Evolutionary conservation across 1,284 basidiomycete species (phyloP), one percentile per base, ranked within the genome.

Genomic region (Malassezia japonica): DNA sequence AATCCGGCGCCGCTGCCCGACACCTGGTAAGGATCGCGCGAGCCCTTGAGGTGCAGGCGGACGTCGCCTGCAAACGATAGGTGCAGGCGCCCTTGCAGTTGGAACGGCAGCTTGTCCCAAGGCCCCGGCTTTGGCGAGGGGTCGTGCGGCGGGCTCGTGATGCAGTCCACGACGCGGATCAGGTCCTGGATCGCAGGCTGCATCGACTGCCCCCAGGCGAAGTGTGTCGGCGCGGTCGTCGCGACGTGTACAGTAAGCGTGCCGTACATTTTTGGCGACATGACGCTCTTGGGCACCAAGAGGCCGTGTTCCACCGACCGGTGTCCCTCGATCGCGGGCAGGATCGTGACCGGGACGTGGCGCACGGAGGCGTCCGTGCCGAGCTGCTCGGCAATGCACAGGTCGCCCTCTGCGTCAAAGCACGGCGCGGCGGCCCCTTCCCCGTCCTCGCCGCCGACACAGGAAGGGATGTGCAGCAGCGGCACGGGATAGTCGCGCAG

Each of bases 191-290:
- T 84, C 3, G 84, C 83, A 13, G 90, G 83, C 52, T 82, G 81
- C 60, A 91, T 86, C 56, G 89, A 92, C 47, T 89, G 82, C 25
- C 87, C 87, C 91, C 91, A 96, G 5, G 84, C 81, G 49, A 95
- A 79, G 45, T 83, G 81, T 1, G 87, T 87, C 5, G 84, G 79
- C 27, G 78, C 78, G 9, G 79, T 76, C 0, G 85, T 82, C 20
- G 79, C 78, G 60, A 96, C 78, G 24, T 76, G 75, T 4, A 90
- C 85, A 0, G 51, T 57, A 5, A 70, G 64, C 36, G 81, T 79
- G 3, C 87, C 87, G 69, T 92, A 96, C 20, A 83, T 86, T 75
- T 96, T 96, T 64, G 91, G 84, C 0, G 91, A 86, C 86, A 92
- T 92, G 50, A 90, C 84, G 0, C 89, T 90, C 73, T 92, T 95